Evolutionary conservation across 176 grass and related monocot species (phyloP), one percentile per base, ranked within the genome.

Genomic region (Oryza rufipogon): DNA sequence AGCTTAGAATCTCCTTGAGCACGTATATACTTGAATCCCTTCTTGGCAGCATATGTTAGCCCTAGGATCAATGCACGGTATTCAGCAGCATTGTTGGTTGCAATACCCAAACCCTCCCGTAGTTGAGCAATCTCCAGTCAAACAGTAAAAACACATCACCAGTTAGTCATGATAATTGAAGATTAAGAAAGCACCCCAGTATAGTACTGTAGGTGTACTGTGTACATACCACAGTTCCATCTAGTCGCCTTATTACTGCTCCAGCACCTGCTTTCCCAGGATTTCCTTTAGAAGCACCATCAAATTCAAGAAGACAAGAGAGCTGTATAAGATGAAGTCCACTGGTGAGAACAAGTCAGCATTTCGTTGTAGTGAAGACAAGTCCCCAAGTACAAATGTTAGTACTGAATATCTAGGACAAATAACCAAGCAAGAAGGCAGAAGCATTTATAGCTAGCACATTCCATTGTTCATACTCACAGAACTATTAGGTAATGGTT

Each of bases 261-360:
- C 89, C 96, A 9, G 96, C 96, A 77, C 92, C 95, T 64, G 87
- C 23, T 87, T 91, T 95, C 80, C 95, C 89, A 45, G 92, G 92
- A 90, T 98, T 98, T 88, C 95, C 92, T 93, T 88, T 98, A 69
- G 85, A 95, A 66, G 95, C 91, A 70, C 95, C 95, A 36, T 98
- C 95, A 78, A 93, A 98, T 78, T 98, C 89, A 78, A 98, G 77
- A 90, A 95, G 84, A 76, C 92, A 98, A 30, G 95, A 91, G 13
- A 87, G 85, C 92, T 98, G 75, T 66, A 89, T 47, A 85, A 46
- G 48, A 70, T 26, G 8, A 82, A 70, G 74, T 34, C 70, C 49
- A 6, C 20, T 39, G 28, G 23, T 88, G 32, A 84, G 81, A 73
- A 38, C 15, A 74, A 41, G n/a, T 75, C 51, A 68, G 67, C 30